Evolutionary conservation across 2,329 filamentous ascomycete genomes (phyloP), one percentile per base, ranked within the genome.

Genomic region (Botrytis galanthina): DNA sequence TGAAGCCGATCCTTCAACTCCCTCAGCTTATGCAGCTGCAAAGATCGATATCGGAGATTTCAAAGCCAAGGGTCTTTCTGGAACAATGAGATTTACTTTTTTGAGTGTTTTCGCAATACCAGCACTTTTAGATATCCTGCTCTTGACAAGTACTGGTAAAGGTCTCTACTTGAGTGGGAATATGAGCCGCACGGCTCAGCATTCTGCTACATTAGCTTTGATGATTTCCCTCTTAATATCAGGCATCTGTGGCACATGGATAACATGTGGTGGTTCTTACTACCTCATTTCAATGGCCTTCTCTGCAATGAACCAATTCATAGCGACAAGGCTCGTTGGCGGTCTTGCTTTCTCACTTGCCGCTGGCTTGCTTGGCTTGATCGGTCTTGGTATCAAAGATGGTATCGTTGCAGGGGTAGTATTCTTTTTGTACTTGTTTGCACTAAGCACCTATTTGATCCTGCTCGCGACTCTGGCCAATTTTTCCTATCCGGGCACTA

Each of bases 51-150:
- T 86, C n/a, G 83, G 83, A 71, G 75, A 81, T 10, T 83, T 83
- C 20, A 76, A 81, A 16, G 82, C 87, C 79, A 84, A 84, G 32
- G 81, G 81, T 29, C 37, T 73, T 26, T 73, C 71, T 26, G 51
- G 51, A 32, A 86, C 85, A 74, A 83, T 86, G 64, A 82, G 84
- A 39, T 85, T 88, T 73, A 87, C 86, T 0, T 88, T 88, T 75
- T 80, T 88, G 32, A 87, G 87, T 74, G 87, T 90, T 51, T 91
- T 91, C 75, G 88, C 87, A 7, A 84, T 91, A 59, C 89, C 89
- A 0, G 89, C 89, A 37, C 83, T 91, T 68, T 83, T 91, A 51
- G 89, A 91, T 78, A 88, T 91, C 60, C 68, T 89, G 26, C 80
- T 91, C 2, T 82, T 91, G 32, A 88, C 87, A 1, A 86, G 88